Conservation (phyloP, 2,329 filamentous ascomycete species). For the Fusarium continuum region DNA sequence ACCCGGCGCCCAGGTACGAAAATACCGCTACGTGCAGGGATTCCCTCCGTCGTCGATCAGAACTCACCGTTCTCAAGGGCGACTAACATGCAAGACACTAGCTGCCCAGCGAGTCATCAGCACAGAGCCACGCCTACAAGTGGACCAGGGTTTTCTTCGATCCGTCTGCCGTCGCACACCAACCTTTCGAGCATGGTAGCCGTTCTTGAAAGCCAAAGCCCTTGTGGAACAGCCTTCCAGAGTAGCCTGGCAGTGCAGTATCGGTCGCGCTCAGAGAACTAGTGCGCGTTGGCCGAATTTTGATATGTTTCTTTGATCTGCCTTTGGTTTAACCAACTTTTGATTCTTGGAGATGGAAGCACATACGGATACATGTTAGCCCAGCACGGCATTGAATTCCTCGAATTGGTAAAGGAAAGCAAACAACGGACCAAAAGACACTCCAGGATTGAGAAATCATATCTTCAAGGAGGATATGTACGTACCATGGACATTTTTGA, state of each 20-base stretch:
- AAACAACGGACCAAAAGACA: neutral
- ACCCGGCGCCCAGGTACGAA: conserved; percentile 29
- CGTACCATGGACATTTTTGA: neutral
- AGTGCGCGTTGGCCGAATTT: conserved; percentile 4
- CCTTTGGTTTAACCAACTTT: neutral
- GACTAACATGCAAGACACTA: conserved; percentile 34
- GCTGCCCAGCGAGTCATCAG: conserved; percentile 13
- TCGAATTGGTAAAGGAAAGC: neutral
- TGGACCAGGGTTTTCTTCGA: conserved; percentile 31
- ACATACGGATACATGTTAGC: neutral
- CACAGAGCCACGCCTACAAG: conserved; percentile 23
- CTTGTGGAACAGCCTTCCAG: conserved; percentile 19
- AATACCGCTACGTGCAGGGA: conserved; percentile 36
- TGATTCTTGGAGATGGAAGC: neutral
- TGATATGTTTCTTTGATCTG: conserved; percentile 14
- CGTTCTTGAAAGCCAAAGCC: conserved; percentile 33
- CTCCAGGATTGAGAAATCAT: no score
- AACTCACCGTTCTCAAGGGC: conserved; percentile 39
- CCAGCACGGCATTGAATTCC: neutral
- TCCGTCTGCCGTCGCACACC: conserved; percentile 15
- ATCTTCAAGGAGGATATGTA: no score
- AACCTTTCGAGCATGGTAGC: conserved; percentile 32
- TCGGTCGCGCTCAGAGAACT: conserved; percentile 14
- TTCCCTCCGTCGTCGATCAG: conserved; percentile 35
- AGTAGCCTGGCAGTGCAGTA: conserved; percentile 13